Evolutionary conservation across 495 filamentous ascomycete genomes (phyloP), one percentile per base, ranked within the genome.

Genomic region (Podospora comata): DNA sequence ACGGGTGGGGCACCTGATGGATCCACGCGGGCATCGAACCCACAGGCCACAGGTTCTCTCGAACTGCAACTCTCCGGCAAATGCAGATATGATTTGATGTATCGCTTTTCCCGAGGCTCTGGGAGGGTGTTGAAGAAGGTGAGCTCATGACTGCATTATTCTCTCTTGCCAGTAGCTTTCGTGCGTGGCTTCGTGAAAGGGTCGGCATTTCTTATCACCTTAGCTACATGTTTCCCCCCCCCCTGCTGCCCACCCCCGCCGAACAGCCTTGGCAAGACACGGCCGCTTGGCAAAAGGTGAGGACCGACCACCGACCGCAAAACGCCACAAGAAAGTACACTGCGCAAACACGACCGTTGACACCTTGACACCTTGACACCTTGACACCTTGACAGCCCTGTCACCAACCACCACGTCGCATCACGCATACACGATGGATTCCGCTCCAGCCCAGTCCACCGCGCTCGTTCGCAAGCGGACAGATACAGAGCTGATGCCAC

Each of bases 401-500:
- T 16, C 39, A 13, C 27, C 39, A 55, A 65, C 48, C 67, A 11
- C 19, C n/a, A 61, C 64, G 15, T 11, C 9, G 32, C 58, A 48
- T 26, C 27, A 20, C 26, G 6, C 27, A 23, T 54, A 55, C 27
- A 57, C 55, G 56, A 83, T 83, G 81, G 79, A 76, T 55, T 58
- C 70, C 16, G 60, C 70, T 26, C 30, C 62, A 23, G 59, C 67
- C 0, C 63, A 68, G 0, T 77, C 79, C 0, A 78, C 65, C 11
- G 85, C 87, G 20, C 84, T 94, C 55, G 78, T 85, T 3, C 90
- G 90, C 73, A 90, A 90, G 69, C 81, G 88, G 55, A 76, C 79
- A 26, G 90, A 93, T 69, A 83, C 82, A 27, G 85, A 89, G 71
- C 82, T 98, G 60, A 98, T 98, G 96, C 90, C 92, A 0, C 93